Base-by-base conservation (phyloP, 495 filamentous ascomycete genomes). In the Podospora pseudocomata region DNA sequence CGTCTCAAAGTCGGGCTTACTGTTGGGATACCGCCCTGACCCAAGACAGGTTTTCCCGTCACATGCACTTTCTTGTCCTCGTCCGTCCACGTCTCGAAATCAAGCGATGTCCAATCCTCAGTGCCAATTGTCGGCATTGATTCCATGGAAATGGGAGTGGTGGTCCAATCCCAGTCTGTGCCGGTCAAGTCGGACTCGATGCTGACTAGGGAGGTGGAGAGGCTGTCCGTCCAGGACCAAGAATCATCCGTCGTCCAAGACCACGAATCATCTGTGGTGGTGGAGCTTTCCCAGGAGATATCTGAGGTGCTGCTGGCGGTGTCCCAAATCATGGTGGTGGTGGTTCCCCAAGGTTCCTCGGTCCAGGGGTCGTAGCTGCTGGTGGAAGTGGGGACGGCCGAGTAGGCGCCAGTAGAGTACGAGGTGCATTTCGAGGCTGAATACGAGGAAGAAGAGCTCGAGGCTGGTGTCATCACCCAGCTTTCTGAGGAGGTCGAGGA, bases 241-340 rank as follows among this genome's bases (percentile, higher is more conserved):
- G 3, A 4, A 15, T 27, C 26, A 20, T 59, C 19, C 19, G 56
- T 20, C n/a, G 56, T 59, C 7, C 9, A 23, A 59, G 56, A 15
- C 56, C 56, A 59, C 56, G 20, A 49, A 49, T 59, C 56, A 59
- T 59, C 56, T 23, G 56, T 59, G 15, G 56, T 59, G 54, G 18
- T 32, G 30, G 30, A 23, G 23, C 23, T 32, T 32, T 32, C 30
- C 30, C 30, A 32, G 30, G 30, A 7, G 30, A 23, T 23, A 23
- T 23, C 23, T 32, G 4, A 32, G 30, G 7, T 32, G 30, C 4
- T 32, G 30, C 23, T 32, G 30, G 30, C 15, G 54, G 20, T 18
- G 54, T 56, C 16, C 20, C 30, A 32, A 7, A 32, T 58, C 56
- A 11, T 27, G 5, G 23, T 20, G 16, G 56, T 58, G 56, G 56